Conservation (phyloP, 306 rosid genomes). For the Prunus fruticosa region DNA sequence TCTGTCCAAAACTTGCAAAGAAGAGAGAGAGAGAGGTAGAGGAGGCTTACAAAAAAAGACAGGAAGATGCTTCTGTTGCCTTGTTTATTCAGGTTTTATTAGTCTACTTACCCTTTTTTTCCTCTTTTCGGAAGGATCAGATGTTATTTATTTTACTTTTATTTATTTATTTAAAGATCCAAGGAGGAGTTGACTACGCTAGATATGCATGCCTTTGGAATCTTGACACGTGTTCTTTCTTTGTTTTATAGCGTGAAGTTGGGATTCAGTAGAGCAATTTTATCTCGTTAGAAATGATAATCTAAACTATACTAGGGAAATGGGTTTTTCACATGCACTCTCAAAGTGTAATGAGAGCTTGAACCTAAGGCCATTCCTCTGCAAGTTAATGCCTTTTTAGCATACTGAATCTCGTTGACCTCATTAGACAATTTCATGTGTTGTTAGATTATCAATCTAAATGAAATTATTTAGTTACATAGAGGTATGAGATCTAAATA, state of each 20-base stretch:
- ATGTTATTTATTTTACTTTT: not conserved
- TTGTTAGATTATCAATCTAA: no score
- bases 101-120: not conserved
- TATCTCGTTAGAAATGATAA: not conserved
- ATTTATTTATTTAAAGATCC: slow-evolving; percentile 28
- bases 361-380: accelerated
- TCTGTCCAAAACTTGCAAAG: slow-evolving; percentile 15
- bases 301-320: no score
- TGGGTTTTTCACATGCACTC: accelerated
- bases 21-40: slow-evolving; percentile 16
- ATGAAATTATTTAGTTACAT: no score
- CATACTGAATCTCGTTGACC: accelerated
- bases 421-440: no score
- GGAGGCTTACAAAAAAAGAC: not conserved
- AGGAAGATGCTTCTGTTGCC: slow-evolving; percentile 17
- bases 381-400: no score
- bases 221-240: slow-evolving; percentile 40
- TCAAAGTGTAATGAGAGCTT: accelerated
- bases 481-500: no score
- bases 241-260: not conserved
- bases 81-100: slow-evolving; percentile 3
- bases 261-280: not conserved
- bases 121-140: not conserved
- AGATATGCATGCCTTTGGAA: slow-evolving; percentile 43
- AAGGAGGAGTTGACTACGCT: slow-evolving; percentile 59